phyloP scores from a whole-genome alignment of 192 early-diverging fungal species.

The Umbelopsis sp. region DNA sequence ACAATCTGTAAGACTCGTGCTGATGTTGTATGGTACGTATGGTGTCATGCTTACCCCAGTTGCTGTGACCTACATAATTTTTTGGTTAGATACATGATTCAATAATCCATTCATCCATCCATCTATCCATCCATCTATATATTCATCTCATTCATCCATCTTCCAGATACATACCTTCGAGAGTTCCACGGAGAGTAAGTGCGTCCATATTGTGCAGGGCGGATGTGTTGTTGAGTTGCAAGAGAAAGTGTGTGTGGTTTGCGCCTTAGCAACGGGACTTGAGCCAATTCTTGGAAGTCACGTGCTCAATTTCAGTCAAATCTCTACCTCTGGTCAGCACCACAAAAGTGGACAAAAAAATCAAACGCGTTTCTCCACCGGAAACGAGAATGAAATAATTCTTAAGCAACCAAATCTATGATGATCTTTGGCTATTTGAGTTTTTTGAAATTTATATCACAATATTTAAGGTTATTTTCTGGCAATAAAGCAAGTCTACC shows the following conservation, averaged over 20 bases:
- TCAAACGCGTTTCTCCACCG: too few species aligned
- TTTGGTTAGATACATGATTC: background rate
- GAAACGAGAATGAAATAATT: too few species aligned
- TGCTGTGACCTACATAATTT: constrained; percentile 35
- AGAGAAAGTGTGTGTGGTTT: constrained; percentile 12
- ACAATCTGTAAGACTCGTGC: background rate
- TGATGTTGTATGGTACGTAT: background rate
- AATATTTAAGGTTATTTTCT: too few species aligned
- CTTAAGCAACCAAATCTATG: too few species aligned
- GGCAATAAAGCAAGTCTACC: too few species aligned
- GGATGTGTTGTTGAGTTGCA: constrained; percentile 17
- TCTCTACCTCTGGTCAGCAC: too few species aligned
- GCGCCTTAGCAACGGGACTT: background rate
- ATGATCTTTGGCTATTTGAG: too few species aligned
- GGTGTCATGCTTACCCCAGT: constrained; percentile 35
- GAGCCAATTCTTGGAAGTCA: background rate
- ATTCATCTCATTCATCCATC: background rate
- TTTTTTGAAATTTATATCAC: too few species aligned
- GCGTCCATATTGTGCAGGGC: constrained; percentile 30
- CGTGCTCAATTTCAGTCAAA: background rate
- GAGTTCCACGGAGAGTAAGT: constrained; percentile 40
- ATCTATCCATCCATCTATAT: constrained; percentile 31
- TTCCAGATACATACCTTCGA: constrained; percentile 33
- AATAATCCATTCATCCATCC: constrained; percentile 30
- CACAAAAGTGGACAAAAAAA: too few species aligned